Conservation (phyloP, 2,329 filamentous ascomycete species). For the Colletotrichum tropicale region DNA sequence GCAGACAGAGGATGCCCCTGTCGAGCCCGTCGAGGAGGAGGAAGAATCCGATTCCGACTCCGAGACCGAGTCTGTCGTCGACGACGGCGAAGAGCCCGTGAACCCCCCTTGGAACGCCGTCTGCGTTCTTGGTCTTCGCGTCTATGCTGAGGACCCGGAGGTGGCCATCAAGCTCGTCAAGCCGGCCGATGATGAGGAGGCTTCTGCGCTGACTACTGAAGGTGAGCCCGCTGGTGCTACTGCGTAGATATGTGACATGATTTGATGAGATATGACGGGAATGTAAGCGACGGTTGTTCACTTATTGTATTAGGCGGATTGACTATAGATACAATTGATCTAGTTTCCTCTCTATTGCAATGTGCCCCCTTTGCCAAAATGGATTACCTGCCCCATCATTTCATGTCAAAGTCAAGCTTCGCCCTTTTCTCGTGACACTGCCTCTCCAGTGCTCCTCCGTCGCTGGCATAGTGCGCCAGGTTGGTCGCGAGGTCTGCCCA, state of each 20-base stretch:
- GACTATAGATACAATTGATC: background rate
- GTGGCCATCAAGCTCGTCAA: conserved; percentile 38
- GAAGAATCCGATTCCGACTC: conserved; percentile 2
- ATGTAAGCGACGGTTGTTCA: background rate
- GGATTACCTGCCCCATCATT: background rate
- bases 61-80: background rate
- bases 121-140: conserved; percentile 42
- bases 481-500: conserved; percentile 70
- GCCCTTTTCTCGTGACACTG: background rate
- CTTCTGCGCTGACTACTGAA: conserved; percentile 29
- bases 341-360: background rate
- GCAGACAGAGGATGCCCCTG: conserved; percentile 2
- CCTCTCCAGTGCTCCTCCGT: conserved; percentile 48
- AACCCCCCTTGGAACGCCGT: conserved; percentile 44
- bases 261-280: background rate
- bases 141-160: conserved; percentile 39
- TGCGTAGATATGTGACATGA: background rate
- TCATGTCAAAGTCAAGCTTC: background rate
- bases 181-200: conserved; percentile 33
- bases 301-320: background rate
- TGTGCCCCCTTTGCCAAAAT: background rate
- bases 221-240: conserved; percentile 33
- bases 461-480: conserved; percentile 62
- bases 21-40: background rate
- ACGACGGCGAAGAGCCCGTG: conserved; percentile 15